These are phyloP conservation scores for Clonostachys rosea DNA, from an alignment of 2,329 filamentous ascomycete species.

Conservation along the genomic window DNA sequence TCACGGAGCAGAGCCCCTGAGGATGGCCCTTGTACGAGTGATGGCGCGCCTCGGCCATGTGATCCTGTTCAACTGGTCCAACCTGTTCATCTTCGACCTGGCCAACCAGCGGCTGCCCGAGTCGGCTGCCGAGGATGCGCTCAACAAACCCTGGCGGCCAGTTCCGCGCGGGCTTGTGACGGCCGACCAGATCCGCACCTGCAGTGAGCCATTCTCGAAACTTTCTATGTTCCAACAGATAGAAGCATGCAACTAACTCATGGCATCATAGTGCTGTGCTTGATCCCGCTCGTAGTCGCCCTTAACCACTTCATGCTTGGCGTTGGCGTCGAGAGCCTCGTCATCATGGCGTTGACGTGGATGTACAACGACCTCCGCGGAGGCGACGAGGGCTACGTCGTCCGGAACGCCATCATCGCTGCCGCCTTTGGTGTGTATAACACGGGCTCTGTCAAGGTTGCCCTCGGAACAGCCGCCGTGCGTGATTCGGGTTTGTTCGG, in stretches of 20 bases:
- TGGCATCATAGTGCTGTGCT: constrained; percentile 10
- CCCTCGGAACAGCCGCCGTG: not conserved
- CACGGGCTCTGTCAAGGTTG: not conserved
- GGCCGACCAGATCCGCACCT: constrained; percentile 9
- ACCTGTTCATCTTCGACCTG: constrained; percentile 22
- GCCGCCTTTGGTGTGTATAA: constrained; percentile 5
- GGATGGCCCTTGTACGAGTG: not conserved
- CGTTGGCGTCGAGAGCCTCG: constrained; percentile 13
- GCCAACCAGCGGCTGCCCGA: constrained; percentile 27
- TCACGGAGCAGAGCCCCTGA: not conserved
- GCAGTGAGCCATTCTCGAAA: too few species aligned
- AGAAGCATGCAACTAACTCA: too few species aligned
- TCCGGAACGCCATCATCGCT: constrained; percentile 10
- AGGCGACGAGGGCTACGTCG: constrained; percentile 14
- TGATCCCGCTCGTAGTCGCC: constrained; percentile 12
- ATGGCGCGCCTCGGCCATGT: constrained; percentile 10
- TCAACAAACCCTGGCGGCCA: constrained; percentile 33
- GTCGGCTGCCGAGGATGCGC: constrained; percentile 25
- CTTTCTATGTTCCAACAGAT: too few species aligned
- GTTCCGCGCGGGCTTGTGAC: constrained; percentile 18
- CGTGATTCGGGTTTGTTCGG: constrained; percentile 5
- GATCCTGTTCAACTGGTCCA: constrained; percentile 11
- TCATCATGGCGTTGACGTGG: constrained; percentile 25
- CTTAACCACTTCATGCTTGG: constrained; percentile 11
- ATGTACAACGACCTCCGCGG: constrained; percentile 33